A percentile compares a stretch with the other conserved stretches of the same genome.
Conservation (phyloP, 768 basidiomycete species). For the Podaxis sp. region DNA sequence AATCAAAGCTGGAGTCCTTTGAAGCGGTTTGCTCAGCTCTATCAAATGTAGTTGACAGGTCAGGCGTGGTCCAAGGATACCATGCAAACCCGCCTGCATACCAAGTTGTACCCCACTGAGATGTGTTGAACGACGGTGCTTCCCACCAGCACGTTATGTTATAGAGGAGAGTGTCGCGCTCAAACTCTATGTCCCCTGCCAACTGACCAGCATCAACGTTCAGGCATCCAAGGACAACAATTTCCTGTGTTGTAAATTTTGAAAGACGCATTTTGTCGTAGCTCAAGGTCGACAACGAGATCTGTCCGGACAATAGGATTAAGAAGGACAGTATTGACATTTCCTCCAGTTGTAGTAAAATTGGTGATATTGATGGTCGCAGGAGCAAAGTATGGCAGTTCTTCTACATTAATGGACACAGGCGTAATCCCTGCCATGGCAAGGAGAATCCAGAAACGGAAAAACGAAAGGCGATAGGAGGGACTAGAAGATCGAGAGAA, state of each 20-base stretch:
- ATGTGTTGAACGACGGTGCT: not conserved
- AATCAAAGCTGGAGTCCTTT: not conserved
- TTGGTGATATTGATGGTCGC: not conserved
- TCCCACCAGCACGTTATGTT: conserved; percentile 1
- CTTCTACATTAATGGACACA: not conserved
- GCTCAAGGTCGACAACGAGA: not conserved
- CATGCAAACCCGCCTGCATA: not conserved
- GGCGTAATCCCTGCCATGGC: not conserved
- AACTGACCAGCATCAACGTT: not conserved
- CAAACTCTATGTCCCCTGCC: not conserved
- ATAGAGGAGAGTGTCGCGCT: not conserved
- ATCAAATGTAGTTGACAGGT: not conserved
- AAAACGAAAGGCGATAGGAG: not conserved
- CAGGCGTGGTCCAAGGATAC: not conserved
- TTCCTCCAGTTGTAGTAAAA: not conserved
- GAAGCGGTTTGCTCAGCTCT: not conserved
- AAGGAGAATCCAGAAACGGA: not conserved
- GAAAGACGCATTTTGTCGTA: not conserved
- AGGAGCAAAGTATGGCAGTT: not conserved
- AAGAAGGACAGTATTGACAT: not conserved
- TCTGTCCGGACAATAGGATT: not conserved
- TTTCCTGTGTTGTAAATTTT: not conserved
- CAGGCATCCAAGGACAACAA: not conserved
- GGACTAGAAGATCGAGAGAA: not conserved
- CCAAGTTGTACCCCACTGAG: conserved; percentile 1